These are phyloP conservation scores for Ganoderma leucocontextum DNA, from an alignment of 1,284 basidiomycete genomes.

Conservation along the genomic window DNA sequence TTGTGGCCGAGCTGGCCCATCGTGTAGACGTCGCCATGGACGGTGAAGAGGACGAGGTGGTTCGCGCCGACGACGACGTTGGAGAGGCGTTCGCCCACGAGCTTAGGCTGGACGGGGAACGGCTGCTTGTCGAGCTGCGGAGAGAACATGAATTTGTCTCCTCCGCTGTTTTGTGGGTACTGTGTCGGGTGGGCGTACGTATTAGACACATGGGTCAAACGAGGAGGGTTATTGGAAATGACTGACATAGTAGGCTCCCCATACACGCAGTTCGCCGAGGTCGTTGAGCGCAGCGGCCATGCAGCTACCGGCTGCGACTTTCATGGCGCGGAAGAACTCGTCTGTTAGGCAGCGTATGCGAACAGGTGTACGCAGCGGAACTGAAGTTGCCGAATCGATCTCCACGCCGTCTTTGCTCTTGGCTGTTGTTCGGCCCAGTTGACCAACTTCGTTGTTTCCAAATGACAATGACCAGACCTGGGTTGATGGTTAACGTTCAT, in stretches of 20 bases:
- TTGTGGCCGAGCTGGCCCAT: slow-evolving; percentile 92
- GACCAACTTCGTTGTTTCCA: slow-evolving; percentile 92
- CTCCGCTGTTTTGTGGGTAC: slow-evolving; percentile 13
- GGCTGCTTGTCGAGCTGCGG: slow-evolving; percentile 70
- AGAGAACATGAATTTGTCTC: slow-evolving; percentile 57
- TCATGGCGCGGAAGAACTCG: slow-evolving; percentile 83
- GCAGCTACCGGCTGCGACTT: slow-evolving; percentile 84
- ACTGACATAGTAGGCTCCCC: slow-evolving; percentile 92
- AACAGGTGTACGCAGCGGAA: slow-evolving; percentile 79
- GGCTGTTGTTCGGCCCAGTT: slow-evolving; percentile 83
- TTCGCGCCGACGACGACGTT: slow-evolving; percentile 83
- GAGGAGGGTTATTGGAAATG: not conserved
- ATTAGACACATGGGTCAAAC: slow-evolving; percentile 1
- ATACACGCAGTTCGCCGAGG: slow-evolving; percentile 82
- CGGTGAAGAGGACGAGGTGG: slow-evolving; percentile 87
- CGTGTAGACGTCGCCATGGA: slow-evolving; percentile 83
- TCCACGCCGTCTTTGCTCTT: slow-evolving; percentile 74
- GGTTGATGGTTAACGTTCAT: not conserved
- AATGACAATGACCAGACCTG: slow-evolving; percentile 89
- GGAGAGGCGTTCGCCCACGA: slow-evolving; percentile 37
- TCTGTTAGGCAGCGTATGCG: slow-evolving; percentile 76
- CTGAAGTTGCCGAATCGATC: slow-evolving; percentile 78
- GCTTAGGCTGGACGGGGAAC: slow-evolving; percentile 71
- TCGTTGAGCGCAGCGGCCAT: slow-evolving; percentile 82
- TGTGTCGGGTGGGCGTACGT: slow-evolving; percentile 12